Evolutionary conservation across 768 basidiomycete genomes (phyloP).

Genomic region (Coprinellus micaceus): DNA sequence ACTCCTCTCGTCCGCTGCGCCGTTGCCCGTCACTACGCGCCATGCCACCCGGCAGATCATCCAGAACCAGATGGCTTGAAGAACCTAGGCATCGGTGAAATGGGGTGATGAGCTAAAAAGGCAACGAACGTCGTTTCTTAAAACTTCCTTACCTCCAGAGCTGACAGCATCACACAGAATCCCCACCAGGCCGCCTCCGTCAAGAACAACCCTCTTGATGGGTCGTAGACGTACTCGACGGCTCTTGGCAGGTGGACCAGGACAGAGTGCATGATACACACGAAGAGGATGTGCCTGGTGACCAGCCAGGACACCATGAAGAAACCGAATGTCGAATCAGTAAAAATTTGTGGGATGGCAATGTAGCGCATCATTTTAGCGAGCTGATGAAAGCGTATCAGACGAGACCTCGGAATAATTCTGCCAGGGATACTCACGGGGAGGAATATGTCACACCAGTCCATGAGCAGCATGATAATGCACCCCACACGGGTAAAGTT

Average conservation of each 20-base stretch:
- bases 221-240: constrained; percentile 57
- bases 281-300: constrained; percentile 83
- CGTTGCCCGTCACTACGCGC: constrained; percentile 66
- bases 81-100: constrained; percentile 37
- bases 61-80: constrained; percentile 81
- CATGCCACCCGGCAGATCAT: constrained; percentile 85
- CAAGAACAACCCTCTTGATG: constrained; percentile 53
- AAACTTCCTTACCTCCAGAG: constrained; percentile 53
- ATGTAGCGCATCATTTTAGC: constrained; percentile 95
- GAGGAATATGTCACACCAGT: constrained; percentile 88
- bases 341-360: constrained; percentile 51
- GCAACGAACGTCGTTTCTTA: background rate
- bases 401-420: background rate
- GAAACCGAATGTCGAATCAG: constrained; percentile 71
- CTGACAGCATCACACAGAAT: constrained; percentile 55
- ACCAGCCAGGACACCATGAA: constrained; percentile 91
- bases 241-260: constrained; percentile 47
- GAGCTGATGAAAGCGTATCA: constrained; percentile 42
- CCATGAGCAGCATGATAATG: constrained; percentile 89
- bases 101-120: constrained; percentile 5
- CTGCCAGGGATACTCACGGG: constrained; percentile 55
- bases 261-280: constrained; percentile 62
- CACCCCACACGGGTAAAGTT: constrained; percentile 89
- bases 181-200: constrained; percentile 38
- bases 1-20: constrained; percentile 81